phyloP scores from a whole-genome alignment of 129 eudicot species.

The Calendula officinalis region DNA sequence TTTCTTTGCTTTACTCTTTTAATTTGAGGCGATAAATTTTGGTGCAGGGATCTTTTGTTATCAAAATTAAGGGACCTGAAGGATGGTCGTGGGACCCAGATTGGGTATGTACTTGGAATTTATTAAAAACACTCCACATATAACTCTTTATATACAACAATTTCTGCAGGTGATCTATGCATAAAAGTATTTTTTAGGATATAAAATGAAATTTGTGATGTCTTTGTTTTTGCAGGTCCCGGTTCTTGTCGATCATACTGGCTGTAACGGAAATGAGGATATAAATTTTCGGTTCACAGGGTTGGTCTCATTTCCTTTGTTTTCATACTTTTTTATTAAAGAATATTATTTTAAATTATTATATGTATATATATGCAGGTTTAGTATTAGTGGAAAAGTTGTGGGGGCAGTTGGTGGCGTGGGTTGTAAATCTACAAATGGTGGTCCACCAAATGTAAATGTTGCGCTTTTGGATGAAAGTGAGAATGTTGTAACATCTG shows the following conservation, averaged over 20 bases:
- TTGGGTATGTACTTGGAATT: constrained; percentile 50
- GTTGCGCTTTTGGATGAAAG: constrained; percentile 70
- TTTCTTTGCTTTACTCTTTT: constrained; percentile 14
- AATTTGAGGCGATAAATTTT: constrained; percentile 19
- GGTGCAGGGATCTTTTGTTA: constrained; percentile 87
- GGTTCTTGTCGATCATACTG: constrained; percentile 74
- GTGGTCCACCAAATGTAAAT: constrained; percentile 85
- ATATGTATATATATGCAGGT: constrained; percentile 42
- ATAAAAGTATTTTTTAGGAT: constrained; percentile 15
- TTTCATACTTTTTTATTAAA: background rate
- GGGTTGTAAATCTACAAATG: constrained; percentile 59
- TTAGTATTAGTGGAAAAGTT: constrained; percentile 79
- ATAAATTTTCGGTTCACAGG: constrained; percentile 94
- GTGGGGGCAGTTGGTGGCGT: constrained; percentile 87
- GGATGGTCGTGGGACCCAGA: constrained; percentile 97
- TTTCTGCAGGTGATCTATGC: constrained; percentile 10
- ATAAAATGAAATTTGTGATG: constrained; percentile 7
- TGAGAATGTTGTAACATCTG: constrained; percentile 68
- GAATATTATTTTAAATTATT: background rate
- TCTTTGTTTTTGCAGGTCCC: constrained; percentile 64
- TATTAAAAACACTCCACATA: constrained; percentile 7
- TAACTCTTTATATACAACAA: background rate
- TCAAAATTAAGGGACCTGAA: constrained; percentile 89
- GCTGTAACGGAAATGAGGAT: constrained; percentile 95
- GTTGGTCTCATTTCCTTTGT: constrained; percentile 46